Conservation (phyloP, 1,139 yeast species). For the Sugiyamaella paludigena region DNA sequence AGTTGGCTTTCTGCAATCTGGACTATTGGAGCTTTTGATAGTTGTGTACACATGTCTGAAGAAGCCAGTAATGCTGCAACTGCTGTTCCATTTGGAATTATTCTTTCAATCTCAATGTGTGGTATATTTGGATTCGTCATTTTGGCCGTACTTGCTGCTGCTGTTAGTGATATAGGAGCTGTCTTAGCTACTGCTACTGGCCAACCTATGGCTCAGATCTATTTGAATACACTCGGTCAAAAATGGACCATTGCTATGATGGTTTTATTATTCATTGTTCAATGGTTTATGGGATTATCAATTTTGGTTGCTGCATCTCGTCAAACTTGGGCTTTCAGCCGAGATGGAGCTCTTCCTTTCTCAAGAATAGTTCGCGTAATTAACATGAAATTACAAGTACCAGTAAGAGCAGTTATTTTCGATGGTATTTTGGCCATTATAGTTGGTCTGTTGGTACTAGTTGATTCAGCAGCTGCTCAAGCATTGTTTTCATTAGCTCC, state of each 20-base stretch:
- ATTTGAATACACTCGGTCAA: slow-evolving; percentile 63
- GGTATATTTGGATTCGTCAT: slow-evolving; percentile 61
- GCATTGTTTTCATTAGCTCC: slow-evolving; percentile 59
- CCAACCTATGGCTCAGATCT: slow-evolving; percentile 55
- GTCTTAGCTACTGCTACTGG: slow-evolving; percentile 36
- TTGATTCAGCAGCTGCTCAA: slow-evolving; percentile 57
- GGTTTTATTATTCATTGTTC: slow-evolving; percentile 32
- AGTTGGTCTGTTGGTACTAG: slow-evolving; percentile 58
- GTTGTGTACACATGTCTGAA: slow-evolving; percentile 67
- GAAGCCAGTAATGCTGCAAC: slow-evolving; percentile 64
- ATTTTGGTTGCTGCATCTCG: slow-evolving; percentile 80
- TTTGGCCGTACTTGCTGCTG: slow-evolving; percentile 53
- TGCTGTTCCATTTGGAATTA: slow-evolving; percentile 68
- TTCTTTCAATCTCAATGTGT: slow-evolving; percentile 54
- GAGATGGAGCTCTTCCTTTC: slow-evolving; percentile 84
- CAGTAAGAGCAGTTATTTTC: slow-evolving; percentile 60
- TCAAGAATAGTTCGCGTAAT: slow-evolving; percentile 42
- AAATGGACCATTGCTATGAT: slow-evolving; percentile 53
- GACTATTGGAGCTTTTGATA: slow-evolving; percentile 54
- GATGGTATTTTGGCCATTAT: slow-evolving; percentile 48
- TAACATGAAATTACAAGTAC: slow-evolving; percentile 51
- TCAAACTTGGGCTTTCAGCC: slow-evolving; percentile 80
- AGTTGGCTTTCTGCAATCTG: slow-evolving; percentile 60
- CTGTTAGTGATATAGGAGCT: slow-evolving; percentile 51
- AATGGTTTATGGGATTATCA: slow-evolving; percentile 61